Conservation (phyloP, 768 basidiomycete species). For the Mycena albidolilacea region DNA sequence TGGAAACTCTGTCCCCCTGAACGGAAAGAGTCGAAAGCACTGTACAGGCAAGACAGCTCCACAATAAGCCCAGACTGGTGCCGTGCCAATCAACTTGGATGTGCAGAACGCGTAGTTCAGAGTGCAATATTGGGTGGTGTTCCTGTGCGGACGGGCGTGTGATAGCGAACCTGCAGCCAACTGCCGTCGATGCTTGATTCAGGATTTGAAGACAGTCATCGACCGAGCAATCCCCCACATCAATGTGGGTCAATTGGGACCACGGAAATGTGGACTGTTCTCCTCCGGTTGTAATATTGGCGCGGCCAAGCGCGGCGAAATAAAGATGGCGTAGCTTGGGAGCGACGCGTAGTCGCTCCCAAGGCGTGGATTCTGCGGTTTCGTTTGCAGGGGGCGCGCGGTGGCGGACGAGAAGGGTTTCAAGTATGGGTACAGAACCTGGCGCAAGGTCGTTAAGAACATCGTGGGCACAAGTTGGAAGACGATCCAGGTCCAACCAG, state of each 20-base stretch:
- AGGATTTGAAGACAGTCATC: constrained; percentile 11
- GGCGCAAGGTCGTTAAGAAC: not conserved
- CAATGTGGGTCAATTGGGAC: constrained; percentile 21
- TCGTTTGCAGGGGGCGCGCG: not conserved
- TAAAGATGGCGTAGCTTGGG: constrained; percentile 4
- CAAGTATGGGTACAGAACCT: not conserved
- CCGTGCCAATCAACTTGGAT: not conserved
- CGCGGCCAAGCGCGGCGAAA: not conserved
- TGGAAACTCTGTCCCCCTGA: not conserved
- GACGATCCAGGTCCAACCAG: constrained; percentile 3
- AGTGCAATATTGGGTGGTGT: not conserved
- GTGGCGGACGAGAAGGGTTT: constrained; percentile 1
- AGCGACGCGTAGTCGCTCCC: not conserved
- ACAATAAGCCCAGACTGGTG: not conserved
- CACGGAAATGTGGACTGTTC: constrained; percentile 2
- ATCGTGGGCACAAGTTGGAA: not conserved
- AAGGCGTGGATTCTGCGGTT: not conserved
- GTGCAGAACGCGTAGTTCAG: constrained; percentile 3
- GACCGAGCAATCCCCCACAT: not conserved
- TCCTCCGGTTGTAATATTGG: not conserved
- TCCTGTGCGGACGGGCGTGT: not conserved
- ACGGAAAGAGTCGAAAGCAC: constrained; percentile 12
- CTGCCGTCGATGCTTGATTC: not conserved
- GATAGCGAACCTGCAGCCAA: not conserved
- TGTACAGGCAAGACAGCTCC: constrained; percentile 7